phyloP scores from a whole-genome alignment of 352 stramenopile genomes.

The Phytophthora idaei region DNA sequence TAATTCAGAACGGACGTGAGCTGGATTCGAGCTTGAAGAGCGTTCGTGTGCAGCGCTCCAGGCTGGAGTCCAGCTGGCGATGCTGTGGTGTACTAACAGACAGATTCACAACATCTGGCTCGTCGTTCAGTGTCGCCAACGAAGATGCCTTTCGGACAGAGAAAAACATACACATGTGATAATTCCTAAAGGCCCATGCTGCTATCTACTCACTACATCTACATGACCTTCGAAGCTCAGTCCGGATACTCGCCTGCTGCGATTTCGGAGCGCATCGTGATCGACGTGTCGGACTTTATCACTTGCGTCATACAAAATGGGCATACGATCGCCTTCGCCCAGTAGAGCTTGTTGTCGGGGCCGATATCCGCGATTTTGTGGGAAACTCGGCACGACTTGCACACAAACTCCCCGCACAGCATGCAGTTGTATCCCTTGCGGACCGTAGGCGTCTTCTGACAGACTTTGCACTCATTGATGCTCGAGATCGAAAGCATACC shows the following conservation, averaged over 20 bases:
- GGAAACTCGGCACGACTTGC: slow-evolving; percentile 30
- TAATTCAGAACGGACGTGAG: no score
- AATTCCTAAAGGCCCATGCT: not conserved
- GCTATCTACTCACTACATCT: slow-evolving; percentile 11
- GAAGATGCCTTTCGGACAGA: not conserved
- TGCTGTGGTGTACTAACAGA: slow-evolving; percentile 3
- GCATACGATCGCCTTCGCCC: slow-evolving; percentile 36
- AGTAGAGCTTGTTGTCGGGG: slow-evolving; percentile 39
- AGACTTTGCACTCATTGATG: slow-evolving; percentile 34
- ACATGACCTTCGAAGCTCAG: slow-evolving; percentile 16
- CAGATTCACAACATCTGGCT: not conserved
- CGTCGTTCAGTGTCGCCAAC: not conserved
- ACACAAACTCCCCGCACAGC: slow-evolving; percentile 37
- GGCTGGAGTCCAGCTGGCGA: not conserved
- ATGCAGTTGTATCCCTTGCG: slow-evolving; percentile 34
- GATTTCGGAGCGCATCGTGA: slow-evolving; percentile 39
- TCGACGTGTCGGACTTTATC: slow-evolving; percentile 34
- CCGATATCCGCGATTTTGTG: slow-evolving; percentile 40
- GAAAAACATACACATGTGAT: slow-evolving; percentile 6
- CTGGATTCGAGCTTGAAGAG: not conserved
- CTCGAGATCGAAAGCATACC: slow-evolving; percentile 5
- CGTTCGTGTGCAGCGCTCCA: not conserved
- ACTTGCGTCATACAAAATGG: slow-evolving; percentile 43
- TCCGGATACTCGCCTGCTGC: slow-evolving; percentile 35
- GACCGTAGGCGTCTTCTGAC: slow-evolving; percentile 32